Evolutionary conservation across 352 stramenopile genomes (phyloP).

Genomic region (Pythium apleroticum): DNA sequence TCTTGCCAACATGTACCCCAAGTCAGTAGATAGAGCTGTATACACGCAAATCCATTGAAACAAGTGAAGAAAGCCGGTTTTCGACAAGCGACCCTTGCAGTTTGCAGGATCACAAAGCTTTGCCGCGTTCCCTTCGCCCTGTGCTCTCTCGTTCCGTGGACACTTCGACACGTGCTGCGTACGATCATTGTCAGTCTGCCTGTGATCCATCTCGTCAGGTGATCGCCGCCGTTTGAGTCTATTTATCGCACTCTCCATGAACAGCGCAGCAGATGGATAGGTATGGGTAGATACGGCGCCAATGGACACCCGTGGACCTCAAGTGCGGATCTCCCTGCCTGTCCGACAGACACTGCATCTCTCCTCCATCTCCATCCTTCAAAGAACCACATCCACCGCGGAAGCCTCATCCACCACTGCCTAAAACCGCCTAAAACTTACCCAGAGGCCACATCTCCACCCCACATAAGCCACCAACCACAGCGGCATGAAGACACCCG

Average conservation of each 20-base stretch:
- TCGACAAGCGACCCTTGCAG: background rate
- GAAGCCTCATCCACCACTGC: background rate
- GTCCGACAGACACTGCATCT: background rate
- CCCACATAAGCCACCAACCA: too few species aligned
- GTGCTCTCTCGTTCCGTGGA: slow-evolving; percentile 85
- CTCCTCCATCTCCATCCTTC: background rate
- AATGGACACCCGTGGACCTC: background rate
- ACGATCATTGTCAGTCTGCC: too few species aligned
- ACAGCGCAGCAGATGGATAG: background rate
- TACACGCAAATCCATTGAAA: background rate
- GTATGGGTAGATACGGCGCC: background rate
- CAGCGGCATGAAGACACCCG: too few species aligned
- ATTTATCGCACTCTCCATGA: background rate
- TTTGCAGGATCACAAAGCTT: slow-evolving; percentile 26
- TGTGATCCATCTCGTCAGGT: too few species aligned
- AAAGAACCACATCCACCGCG: background rate
- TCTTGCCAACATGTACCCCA: too few species aligned
- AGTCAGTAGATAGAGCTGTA: background rate
- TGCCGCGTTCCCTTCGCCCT: slow-evolving; percentile 40
- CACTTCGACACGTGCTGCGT: slow-evolving; percentile 91
- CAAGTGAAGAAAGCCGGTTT: background rate
- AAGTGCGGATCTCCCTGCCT: background rate
- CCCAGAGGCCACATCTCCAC: too few species aligned
- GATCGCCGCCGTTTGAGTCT: too few species aligned
- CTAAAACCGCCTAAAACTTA: background rate